Base-by-base conservation (phyloP, 441 rosid genomes). In the Eruca vesicaria region DNA sequence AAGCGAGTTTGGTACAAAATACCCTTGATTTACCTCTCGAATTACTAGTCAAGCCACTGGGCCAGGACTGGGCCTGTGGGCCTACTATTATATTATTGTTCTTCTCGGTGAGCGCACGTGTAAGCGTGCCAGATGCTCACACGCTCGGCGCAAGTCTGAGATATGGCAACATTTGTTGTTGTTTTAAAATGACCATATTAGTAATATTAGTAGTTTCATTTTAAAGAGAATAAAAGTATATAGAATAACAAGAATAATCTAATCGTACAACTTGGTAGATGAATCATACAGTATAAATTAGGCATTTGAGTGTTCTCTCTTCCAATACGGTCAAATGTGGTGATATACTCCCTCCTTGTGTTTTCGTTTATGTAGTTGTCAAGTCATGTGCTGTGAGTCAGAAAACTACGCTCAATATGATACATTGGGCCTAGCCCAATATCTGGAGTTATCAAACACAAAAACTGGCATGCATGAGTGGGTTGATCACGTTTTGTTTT, bases 51-150 rank as follows among this genome's bases (percentile, higher is more conserved):
- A 31, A 35, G 57, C 68, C 76, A 66, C 15, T 64, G 23, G 29
- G 52, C 66, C 75, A 41, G 6, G 72, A 66, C 15, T 64, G 23
- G 29, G 52, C 66, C 75, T 29, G 6, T 62, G 32, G 29, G 18
- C 31, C 19, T 56, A 56, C 8, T 1, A 5, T 9, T 35, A 35
- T 8, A 3, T 7, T 5, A 4, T 41, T 38, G 11, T 26, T 53
- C 55, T 56, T 56, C 26, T 73, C 61, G 63, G 56, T 29, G 7
- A 29, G 32, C 5, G 70, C 74, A 76, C 70, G 50, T 53, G 79
- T 26, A 38, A 29, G 55, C 41, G 60, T 14, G 48, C 32, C 7
- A 29, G 32, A 29, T 29, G 32, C 32, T 29, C 32, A 29, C 32
- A 29, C 32, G 31, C 31, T 28, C 5, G 31, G 31, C 31, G 31